Evolutionary conservation across 768 basidiomycete species (phyloP).

Genomic region (Amanita rimosa): DNA sequence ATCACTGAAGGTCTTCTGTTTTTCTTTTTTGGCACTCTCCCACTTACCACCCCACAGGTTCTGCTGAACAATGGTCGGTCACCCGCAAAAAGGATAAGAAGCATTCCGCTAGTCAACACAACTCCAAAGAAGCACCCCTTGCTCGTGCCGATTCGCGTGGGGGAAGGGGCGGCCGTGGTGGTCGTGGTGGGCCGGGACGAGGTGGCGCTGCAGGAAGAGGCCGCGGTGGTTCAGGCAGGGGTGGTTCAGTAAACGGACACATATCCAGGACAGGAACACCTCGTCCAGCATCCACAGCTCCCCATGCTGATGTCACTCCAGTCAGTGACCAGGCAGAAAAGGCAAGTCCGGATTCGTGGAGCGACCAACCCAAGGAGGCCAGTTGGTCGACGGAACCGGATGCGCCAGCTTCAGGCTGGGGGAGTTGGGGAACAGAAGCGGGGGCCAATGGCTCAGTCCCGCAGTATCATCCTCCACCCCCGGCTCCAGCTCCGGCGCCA

Average conservation of each 20-base stretch:
- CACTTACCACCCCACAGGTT: constrained; percentile 31
- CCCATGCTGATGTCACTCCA: constrained; percentile 14
- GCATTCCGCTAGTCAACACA: constrained; percentile 23
- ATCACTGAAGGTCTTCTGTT: constrained; percentile 55
- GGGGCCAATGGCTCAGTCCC: constrained; percentile 28
- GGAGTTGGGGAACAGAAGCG: constrained; percentile 23
- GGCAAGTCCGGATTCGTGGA: constrained; percentile 10
- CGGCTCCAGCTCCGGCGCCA: constrained; percentile 12
- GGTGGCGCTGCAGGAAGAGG: constrained; percentile 37
- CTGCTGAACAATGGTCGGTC: constrained; percentile 74
- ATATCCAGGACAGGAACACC: constrained; percentile 23
- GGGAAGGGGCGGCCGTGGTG: constrained; percentile 46
- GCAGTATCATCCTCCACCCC: constrained; percentile 13
- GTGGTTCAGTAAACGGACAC: constrained; percentile 29
- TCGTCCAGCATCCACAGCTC: constrained; percentile 14
- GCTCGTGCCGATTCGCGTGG: constrained; percentile 47
- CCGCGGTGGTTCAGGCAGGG: constrained; percentile 37
- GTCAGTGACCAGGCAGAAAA: constrained; percentile 18
- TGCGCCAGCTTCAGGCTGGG: constrained; percentile 20
- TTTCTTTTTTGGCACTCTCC: constrained; percentile 5
- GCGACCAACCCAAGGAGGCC: constrained; percentile 19
- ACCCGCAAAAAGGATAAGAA: constrained; percentile 88
- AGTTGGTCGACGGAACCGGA: constrained; percentile 23
- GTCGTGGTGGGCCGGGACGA: constrained; percentile 49
- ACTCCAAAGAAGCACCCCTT: constrained; percentile 42